Evolutionary conservation across 768 basidiomycete species (phyloP), one percentile per base, ranked within the genome.

Genomic region (Trametes cinnabarina): DNA sequence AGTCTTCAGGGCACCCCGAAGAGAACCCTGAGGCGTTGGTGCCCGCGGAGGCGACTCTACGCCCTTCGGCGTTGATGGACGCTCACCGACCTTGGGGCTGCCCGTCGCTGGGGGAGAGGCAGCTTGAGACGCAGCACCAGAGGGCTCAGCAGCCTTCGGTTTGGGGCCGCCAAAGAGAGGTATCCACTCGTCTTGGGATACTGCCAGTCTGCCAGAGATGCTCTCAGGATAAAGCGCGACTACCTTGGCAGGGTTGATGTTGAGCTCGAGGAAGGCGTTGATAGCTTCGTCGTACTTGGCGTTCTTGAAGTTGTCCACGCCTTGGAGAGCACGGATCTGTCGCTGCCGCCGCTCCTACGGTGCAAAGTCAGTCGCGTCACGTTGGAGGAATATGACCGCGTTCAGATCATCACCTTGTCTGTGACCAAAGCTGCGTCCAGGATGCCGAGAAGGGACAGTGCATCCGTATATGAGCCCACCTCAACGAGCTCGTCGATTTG

Each of bases 231-330:
- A 99, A 6, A 98, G 75, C 1, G 94, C 88, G 20, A 98, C 80
- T 3, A 99, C 92, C 67, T 94, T 93, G 0, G 95, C 92, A 0
- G 97, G 97, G 66, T 95, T 95, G 63, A 94, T 77, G 63, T 98
- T 88, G 40, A 96, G 85, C 40, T 88, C 84, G 47, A 94, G 81
- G 70, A 98, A 94, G 0, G 86, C 82, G 67, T 97, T 87, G 55
- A 98, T 88, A 1, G 96, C 94, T 1, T 77, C 73, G 60, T 90
- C 87, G 66, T 84, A 95, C 56, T 85, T 79, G 8, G 79, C 81
- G 8, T 77, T 73, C 3, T 82, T 79, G 72, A 95, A 95, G 58
- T 88, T 82, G 0, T 88, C 77, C 0, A 97, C 86, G 0, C 93
- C 94, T 51, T 90, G 81, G 19, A 98, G 78, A 2, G 84, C 82